These are phyloP conservation scores for Eucalyptus curtisii DNA, from an alignment of 345 rosid genomes.

Conservation along the genomic window DNA sequence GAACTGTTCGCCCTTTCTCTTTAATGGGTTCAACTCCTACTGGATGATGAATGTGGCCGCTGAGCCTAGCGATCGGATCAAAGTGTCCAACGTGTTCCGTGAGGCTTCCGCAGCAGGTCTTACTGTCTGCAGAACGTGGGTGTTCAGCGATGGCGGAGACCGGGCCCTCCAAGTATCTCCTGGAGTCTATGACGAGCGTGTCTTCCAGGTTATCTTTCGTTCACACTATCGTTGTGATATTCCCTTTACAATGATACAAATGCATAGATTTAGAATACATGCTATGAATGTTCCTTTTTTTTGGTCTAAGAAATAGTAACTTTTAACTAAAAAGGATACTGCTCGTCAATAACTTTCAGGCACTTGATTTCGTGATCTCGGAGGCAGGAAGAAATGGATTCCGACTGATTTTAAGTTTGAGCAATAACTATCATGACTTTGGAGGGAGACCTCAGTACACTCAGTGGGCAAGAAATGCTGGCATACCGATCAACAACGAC, in stretches of 20 bases:
- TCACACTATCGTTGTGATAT: background rate
- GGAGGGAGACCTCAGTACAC: constrained; percentile 28
- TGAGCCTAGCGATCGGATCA: background rate
- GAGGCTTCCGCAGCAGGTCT: constrained; percentile 24
- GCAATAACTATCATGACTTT: constrained; percentile 18
- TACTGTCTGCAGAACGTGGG: constrained; percentile 31
- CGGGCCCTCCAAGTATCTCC: constrained; percentile 23
- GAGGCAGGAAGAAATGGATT: constrained; percentile 24
- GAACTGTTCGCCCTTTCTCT: constrained; percentile 18
- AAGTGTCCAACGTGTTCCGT: constrained; percentile 8
- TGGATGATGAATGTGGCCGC: constrained; percentile 29
- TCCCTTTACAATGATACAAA: background rate
- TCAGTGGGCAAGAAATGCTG: constrained; percentile 22
- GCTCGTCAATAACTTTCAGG: background rate
- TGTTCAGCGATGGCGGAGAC: constrained; percentile 21
- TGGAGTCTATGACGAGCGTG: constrained; percentile 13
- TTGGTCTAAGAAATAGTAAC: background rate
- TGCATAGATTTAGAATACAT: background rate
- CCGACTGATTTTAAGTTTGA: constrained; percentile 13
- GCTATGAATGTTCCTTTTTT: background rate
- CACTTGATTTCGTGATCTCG: constrained; percentile 28
- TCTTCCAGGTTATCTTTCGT: constrained; percentile 14
- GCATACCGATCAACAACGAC: background rate
- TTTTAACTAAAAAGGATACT: background rate
- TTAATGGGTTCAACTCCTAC: constrained; percentile 36